Base-by-base conservation (phyloP, 345 rosid species). In the Populus tremula region DNA sequence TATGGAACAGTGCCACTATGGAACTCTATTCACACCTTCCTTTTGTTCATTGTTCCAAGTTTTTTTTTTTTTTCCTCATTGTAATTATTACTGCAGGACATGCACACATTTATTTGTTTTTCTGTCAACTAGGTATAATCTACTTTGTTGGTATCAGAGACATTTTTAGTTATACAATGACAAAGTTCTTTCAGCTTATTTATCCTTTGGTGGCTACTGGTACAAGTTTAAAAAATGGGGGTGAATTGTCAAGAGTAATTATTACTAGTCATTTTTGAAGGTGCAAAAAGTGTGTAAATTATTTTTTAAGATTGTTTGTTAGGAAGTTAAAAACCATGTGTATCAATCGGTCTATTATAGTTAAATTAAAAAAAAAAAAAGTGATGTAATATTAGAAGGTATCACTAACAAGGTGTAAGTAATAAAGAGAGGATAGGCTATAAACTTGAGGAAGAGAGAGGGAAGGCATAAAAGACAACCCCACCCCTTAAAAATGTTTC, bases 1-100 rank as follows among this genome's bases (percentile, higher is more conserved):
- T 90, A 87, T 13, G 50, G 27, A 17, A 66, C 12, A 29, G 29
- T 7, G 11, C 10, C 65, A 61, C 65, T 61, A 61, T 61, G 65
- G 69, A 65, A 65, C 41, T 69, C 38, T 17, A 12, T 73, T 62
- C 20, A 36, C 47, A 33, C 45, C 14, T 41, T 41, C 70, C 41
- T 20, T 45, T 50, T 14, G 10, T 35, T 50, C 29, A 54, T 38
- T 73, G 12, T 35, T 76, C 16, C n/a, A 31, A 31, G 33, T 13
- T 47, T 83, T 38, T 72, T 67, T 71, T 38, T 72, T 67, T 71
- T 76, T 47, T 25, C 41, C 41, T 27, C 45, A 14, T 41, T n/a
- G 27, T 53, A 18, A 54, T 47, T 56, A 41, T 47, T 18, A 11
- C 12, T 23, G 11, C 29, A 74, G 36, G 8, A 65, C 50, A 47